Evolutionary conservation across 345 rosid genomes (phyloP).

Genomic region (Brassica incana): DNA sequence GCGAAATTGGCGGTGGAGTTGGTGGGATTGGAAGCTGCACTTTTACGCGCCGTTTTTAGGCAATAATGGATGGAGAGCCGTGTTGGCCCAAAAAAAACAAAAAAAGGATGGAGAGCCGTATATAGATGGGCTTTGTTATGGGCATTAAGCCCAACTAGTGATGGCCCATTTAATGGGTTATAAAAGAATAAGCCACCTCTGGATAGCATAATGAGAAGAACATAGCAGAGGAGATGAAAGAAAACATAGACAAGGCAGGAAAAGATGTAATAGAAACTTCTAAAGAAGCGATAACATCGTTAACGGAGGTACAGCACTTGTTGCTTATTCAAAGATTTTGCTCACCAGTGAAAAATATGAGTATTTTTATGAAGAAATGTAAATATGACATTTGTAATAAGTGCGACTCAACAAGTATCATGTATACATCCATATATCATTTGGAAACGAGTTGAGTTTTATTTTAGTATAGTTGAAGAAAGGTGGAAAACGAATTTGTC

Average conservation of each 20-base stretch:
- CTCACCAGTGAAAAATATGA: background rate
- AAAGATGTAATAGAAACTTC: conserved; percentile 18
- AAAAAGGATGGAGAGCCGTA: background rate
- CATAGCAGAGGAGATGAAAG: no score
- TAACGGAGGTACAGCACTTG: conserved; percentile 44
- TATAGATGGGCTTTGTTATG: background rate
- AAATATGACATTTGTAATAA: conserved; percentile 32
- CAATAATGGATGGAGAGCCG: background rate
- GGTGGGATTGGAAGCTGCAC: background rate
- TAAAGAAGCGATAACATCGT: conserved; percentile 27
- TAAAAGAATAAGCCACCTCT: background rate
- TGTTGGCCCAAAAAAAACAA: background rate
- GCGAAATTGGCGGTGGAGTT: conserved; percentile 1
- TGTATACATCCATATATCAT: background rate
- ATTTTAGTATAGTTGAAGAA: background rate
- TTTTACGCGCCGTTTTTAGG: background rate
- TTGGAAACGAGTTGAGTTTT: background rate
- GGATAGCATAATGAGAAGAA: background rate
- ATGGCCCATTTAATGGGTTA: background rate
- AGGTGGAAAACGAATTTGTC: conserved; percentile 11
- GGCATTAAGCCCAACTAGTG: background rate
- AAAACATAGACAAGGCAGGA: no score
- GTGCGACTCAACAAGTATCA: conserved; percentile 3
- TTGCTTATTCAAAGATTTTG: conserved; percentile 24
- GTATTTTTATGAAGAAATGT: conserved; percentile 1